Base-by-base conservation (phyloP, 768 basidiomycete species). In the Ramaria rubella region DNA sequence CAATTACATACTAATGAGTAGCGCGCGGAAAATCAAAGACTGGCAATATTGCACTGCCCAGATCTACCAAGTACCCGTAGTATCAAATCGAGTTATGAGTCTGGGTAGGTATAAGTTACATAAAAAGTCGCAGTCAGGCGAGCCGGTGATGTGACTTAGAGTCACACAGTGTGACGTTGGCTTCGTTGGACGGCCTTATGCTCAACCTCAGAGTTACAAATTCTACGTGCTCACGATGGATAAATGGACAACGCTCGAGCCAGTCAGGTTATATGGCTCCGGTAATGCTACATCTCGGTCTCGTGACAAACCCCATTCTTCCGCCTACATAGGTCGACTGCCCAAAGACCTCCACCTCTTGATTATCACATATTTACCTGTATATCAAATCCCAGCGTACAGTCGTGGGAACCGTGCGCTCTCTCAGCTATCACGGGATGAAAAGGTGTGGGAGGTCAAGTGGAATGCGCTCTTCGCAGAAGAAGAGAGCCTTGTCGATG, bases 211-310 rank as follows among this genome's bases (percentile, higher is more conserved):
- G 40, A 17, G 17, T 21, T 4, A 42, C 40, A 42, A 21, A n/a
- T 9, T 17, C 40, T 19, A 42, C 40, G 14, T 19, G 21, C 12
- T 30, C 49, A 23, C 29, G 48, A 89, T 91, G 90, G 86, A 94
- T 73, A 89, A 88, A 70, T 94, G 94, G 70, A 76, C 82, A n/a
- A 80, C 89, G 0, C 80, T 94, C 38, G 87, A 92, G 66, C 91
- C 92, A 3, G 79, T 80, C 23, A 81, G 76, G 52, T 71, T 87
- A 17, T 77, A 84, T 65, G 60, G 68, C 38, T 62, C 54, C 42
- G 64, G 62, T 45, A 64, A 75, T 53, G 68, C 67, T 61, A 65
- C 27, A 62, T 68, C 48, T 49, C 55, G 55, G 17, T 34, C 55
- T 7, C 55, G 65, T 44, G 31, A 42, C 50, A 34, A 49, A 56